These are phyloP conservation scores for Schizochytrium sp. DNA, from an alignment of 108 stramenopile genomes.

Conservation along the genomic window DNA sequence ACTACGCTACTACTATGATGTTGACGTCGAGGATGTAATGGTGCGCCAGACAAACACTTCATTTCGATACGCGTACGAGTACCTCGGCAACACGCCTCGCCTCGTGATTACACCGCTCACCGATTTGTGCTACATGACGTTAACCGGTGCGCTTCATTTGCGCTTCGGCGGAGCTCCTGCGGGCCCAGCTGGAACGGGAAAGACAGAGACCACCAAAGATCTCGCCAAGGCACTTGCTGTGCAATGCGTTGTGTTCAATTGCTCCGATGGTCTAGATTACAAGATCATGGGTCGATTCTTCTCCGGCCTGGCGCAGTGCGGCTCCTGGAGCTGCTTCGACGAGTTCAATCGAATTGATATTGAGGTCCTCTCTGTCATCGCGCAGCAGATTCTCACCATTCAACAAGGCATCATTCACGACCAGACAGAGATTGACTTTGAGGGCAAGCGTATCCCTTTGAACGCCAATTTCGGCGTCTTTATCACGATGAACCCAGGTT, in stretches of 20 bases:
- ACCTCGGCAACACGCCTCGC: constrained; percentile 49
- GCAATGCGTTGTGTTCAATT: constrained; percentile 62
- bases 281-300: constrained; percentile 59
- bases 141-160: constrained; percentile 54
- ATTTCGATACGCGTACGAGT: constrained; percentile 52
- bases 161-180: constrained; percentile 52
- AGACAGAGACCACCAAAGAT: constrained; percentile 59
- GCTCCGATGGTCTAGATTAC: constrained; percentile 56
- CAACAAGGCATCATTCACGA: constrained; percentile 48
- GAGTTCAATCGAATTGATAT: constrained; percentile 60
- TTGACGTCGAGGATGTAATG: constrained; percentile 41
- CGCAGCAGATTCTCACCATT: constrained; percentile 59
- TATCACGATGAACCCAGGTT: constrained; percentile 59
- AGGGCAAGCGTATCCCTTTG: constrained; percentile 52
- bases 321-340: constrained; percentile 57
- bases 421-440: constrained; percentile 47
- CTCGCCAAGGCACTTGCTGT: constrained; percentile 58
- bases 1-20: constrained; percentile 47
- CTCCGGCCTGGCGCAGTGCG: constrained; percentile 51
- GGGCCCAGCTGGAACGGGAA: constrained; percentile 47
- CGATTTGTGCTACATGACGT: constrained; percentile 57
- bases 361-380: constrained; percentile 56
- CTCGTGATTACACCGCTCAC: constrained; percentile 59
- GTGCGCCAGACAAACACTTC: constrained; percentile 51
- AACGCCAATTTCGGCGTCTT: constrained; percentile 48